A percentile compares a stretch with the other conserved stretches of the same genome.
These are phyloP conservation scores for Ilyonectria sp. DNA, from an alignment of 2,329 filamentous ascomycete genomes.

Conservation along the genomic window DNA sequence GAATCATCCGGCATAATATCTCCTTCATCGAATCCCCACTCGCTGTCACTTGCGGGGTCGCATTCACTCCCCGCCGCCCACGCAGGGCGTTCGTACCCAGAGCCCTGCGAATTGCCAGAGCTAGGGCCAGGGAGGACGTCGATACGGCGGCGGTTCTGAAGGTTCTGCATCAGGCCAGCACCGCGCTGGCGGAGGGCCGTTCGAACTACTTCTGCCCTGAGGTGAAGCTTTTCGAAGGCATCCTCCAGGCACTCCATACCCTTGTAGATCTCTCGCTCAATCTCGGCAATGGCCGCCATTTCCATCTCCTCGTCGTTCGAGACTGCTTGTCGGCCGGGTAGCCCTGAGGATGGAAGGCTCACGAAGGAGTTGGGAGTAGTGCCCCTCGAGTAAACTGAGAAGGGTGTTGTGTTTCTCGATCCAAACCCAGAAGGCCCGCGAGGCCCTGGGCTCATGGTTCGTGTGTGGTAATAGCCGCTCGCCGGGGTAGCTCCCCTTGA, in stretches of 20 bases:
- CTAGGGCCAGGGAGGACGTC: conserved; percentile 66
- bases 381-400: conserved; percentile 67
- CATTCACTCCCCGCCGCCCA: conserved; percentile 59
- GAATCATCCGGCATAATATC: conserved; percentile 84
- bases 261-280: conserved; percentile 92
- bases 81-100: conserved; percentile 61
- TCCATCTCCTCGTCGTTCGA: conserved; percentile 95
- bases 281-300: conserved; percentile 89
- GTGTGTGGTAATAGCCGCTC: conserved; percentile 60
- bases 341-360: conserved; percentile 67
- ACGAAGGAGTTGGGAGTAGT: conserved; percentile 73
- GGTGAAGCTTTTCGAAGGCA: conserved; percentile 92
- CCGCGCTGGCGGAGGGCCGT: conserved; percentile 85
- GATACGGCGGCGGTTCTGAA: conserved; percentile 72
- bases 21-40: conserved; percentile 71
- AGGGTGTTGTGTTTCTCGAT: conserved; percentile 64
- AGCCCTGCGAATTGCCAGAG: conserved; percentile 63
- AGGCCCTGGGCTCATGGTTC: conserved; percentile 58
- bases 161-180: conserved; percentile 79
- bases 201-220: conserved; percentile 85
- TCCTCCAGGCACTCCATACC: conserved; percentile 97
- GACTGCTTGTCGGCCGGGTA: conserved; percentile 71
- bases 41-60: conserved; percentile 68
- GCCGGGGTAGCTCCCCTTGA: conserved; percentile 71
- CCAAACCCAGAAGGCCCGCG: conserved; percentile 59